Evolutionary conservation across 371 early-diverging fungal genomes (phyloP).

Genomic region (Mortierella sp.): DNA sequence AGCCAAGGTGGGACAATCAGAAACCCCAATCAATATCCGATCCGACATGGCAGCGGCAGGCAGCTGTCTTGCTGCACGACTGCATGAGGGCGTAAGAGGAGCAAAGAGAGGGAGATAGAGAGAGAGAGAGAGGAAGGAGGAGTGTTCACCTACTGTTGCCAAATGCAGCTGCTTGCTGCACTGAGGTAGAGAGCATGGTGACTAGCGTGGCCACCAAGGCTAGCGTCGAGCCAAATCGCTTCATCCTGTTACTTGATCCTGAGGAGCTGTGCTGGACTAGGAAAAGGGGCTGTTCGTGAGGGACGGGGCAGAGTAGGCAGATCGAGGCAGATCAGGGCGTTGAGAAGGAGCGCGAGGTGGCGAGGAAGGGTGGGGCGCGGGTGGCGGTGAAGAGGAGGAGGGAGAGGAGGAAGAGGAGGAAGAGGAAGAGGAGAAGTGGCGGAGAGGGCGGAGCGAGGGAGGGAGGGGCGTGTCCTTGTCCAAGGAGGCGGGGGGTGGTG

Average conservation of each 20-base stretch:
- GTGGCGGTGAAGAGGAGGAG: neutral
- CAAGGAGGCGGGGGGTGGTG: neutral
- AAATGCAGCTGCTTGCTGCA: conserved; percentile 27
- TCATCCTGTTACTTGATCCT: conserved; percentile 1
- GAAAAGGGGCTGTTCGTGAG: neutral
- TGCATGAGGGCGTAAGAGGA: neutral
- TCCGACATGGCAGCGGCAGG: no score
- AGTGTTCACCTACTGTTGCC: conserved; percentile 33
- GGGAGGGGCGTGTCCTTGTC: no score
- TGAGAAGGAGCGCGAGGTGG: neutral
- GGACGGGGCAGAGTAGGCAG: neutral
- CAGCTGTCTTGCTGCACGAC: no score
- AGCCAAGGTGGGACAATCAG: no score
- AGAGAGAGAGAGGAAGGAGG: neutral
- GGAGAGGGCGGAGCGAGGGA: neutral
- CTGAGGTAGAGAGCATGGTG: conserved; percentile 12
- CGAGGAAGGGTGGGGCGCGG: neutral
- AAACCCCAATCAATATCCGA: no score
- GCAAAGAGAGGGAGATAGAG: neutral
- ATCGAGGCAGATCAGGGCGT: neutral
- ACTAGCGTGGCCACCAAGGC: conserved; percentile 19
- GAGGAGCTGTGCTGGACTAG: neutral
- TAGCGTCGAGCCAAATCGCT: neutral
- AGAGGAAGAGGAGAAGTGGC: neutral
- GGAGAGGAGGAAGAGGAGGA: neutral